Evolutionary conservation across 1,284 basidiomycete genomes (phyloP).

Genomic region (Porodaedalea pini): DNA sequence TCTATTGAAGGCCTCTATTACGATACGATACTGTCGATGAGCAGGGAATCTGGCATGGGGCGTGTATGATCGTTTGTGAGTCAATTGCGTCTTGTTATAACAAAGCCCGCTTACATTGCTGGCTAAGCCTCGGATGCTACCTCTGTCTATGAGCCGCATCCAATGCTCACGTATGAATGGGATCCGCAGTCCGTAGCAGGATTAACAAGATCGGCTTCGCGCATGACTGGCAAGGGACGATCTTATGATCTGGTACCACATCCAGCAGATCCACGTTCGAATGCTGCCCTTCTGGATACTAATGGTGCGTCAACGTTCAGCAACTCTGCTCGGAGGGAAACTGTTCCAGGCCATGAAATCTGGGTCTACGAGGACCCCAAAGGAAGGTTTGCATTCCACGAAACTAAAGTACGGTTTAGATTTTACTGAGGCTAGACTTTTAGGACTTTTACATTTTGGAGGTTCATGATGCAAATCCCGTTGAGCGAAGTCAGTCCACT

Average conservation of each 20-base stretch:
- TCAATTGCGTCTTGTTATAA: conserved; percentile 25
- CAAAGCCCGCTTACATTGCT: neutral
- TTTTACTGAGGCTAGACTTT: neutral
- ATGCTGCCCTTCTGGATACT: conserved; percentile 25
- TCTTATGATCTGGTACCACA: conserved; percentile 64
- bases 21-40: conserved; percentile 87
- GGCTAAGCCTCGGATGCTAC: conserved; percentile 69
- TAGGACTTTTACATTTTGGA: conserved; percentile 90
- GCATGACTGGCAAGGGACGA: conserved; percentile 23
- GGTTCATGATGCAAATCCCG: conserved; percentile 87
- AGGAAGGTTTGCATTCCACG: conserved; percentile 7
- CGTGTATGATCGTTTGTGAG: conserved; percentile 81
- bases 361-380: conserved; percentile 63
- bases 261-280: conserved; percentile 64
- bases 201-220: conserved; percentile 22
- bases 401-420: neutral
- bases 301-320: conserved; percentile 24
- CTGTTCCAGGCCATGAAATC: conserved; percentile 68
- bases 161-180: conserved; percentile 75
- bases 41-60: conserved; percentile 79
- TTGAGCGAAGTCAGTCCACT: conserved; percentile 41
- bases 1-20: conserved; percentile 68
- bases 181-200: conserved; percentile 47
- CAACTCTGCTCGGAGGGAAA: conserved; percentile 39
- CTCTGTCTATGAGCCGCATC: conserved; percentile 75